Percentiles rank a stretch among this genome's conserved stretches.
Conservation (phyloP, 1,139 yeast species). For the Candida sp. region DNA sequence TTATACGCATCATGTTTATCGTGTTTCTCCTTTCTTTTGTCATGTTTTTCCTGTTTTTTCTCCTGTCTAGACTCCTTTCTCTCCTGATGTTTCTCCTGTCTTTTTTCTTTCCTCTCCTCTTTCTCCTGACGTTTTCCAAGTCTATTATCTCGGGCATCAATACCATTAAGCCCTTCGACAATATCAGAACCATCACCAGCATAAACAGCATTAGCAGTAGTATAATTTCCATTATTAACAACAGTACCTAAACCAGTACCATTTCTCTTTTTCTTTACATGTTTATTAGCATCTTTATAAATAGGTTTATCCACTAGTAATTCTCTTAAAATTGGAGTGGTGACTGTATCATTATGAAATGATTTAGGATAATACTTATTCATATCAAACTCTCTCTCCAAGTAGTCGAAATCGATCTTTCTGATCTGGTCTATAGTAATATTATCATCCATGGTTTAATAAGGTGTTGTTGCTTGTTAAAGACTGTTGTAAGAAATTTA, state of each 20-base stretch:
- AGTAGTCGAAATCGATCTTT: constrained; percentile 31
- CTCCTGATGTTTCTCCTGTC: too few species aligned
- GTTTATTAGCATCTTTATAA: constrained; percentile 38
- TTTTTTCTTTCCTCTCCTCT: too few species aligned
- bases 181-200: too few species aligned
- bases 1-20: background rate
- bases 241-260: constrained; percentile 1
- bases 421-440: constrained; percentile 10
- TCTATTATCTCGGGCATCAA: too few species aligned
- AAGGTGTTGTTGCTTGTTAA: too few species aligned
- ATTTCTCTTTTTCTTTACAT: constrained; percentile 15
- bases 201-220: too few species aligned
- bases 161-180: too few species aligned
- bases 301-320: constrained; percentile 40
- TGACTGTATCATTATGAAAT: constrained; percentile 36
- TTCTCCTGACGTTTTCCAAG: too few species aligned
- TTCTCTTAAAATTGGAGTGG: constrained; percentile 35
- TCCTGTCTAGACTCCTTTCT: too few species aligned
- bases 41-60: background rate
- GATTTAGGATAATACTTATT: constrained; percentile 39
- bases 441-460: background rate
- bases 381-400: constrained; percentile 32
- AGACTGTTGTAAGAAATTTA: background rate
- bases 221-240: background rate
- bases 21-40: background rate